phyloP scores from a whole-genome alignment of 257 asterid genomes.

The Schizonepeta tenuifolia region DNA sequence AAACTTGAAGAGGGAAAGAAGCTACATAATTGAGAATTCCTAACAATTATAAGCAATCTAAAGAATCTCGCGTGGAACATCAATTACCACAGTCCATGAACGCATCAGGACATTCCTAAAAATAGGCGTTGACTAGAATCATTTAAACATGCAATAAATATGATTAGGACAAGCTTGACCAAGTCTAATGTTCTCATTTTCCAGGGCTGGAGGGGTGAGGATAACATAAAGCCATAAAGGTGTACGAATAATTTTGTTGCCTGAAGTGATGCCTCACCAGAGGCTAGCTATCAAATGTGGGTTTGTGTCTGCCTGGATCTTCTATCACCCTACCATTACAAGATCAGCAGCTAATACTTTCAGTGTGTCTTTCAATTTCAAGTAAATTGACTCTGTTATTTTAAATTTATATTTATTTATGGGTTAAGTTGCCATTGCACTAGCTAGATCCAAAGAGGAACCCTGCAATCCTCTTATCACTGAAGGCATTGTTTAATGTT shows the following conservation, averaged over 20 bases:
- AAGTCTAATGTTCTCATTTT: slow-evolving; percentile 5
- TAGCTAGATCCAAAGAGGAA: neutral
- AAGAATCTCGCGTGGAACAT: neutral
- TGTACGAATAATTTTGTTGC: neutral
- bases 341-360: slow-evolving; percentile 6
- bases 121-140: neutral
- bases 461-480: slow-evolving; percentile 2
- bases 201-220: neutral
- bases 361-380: neutral
- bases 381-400: neutral
- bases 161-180: neutral
- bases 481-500: neutral
- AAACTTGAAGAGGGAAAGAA: neutral
- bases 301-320: neutral
- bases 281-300: neutral
- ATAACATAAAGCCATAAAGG: neutral
- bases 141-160: slow-evolving; percentile 5
- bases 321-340: neutral
- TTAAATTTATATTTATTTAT: neutral
- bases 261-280: neutral
- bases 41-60: slow-evolving; percentile 5
- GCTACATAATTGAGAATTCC: slow-evolving; percentile 16
- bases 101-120: neutral
- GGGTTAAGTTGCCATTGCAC: neutral
- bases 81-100: slow-evolving; percentile 21